Evolutionary conservation across 345 rosid genomes (phyloP).

Genomic region (Orychophragmus violaceus): DNA sequence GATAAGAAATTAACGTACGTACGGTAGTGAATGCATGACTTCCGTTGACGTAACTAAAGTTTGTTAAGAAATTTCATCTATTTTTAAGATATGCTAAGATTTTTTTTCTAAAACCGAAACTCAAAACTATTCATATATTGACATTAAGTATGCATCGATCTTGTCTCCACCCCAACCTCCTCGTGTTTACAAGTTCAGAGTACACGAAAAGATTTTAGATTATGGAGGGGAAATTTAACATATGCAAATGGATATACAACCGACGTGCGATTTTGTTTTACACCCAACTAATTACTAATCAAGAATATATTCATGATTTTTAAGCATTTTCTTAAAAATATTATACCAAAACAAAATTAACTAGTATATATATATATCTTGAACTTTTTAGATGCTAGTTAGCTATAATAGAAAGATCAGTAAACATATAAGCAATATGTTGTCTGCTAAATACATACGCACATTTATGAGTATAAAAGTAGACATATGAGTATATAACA

Average conservation of each 20-base stretch:
- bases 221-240: not conserved
- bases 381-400: not conserved
- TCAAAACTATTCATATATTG: not conserved
- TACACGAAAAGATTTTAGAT: not conserved
- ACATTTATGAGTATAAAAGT: not conserved
- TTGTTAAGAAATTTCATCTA: conserved; percentile 18
- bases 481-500: not conserved
- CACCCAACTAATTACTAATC: not conserved
- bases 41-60: conserved; percentile 11
- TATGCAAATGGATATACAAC: not conserved
- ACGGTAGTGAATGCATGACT: conserved; percentile 27
- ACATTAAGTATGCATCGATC: not conserved
- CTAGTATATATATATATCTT: no score
- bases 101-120: not conserved
- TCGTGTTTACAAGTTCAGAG: not conserved
- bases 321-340: not conserved
- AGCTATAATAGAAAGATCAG: not conserved
- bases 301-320: not conserved
- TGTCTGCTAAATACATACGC: not conserved
- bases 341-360: not conserved
- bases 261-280: not conserved
- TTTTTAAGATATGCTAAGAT: not conserved
- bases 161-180: not conserved
- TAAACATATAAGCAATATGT: not conserved
- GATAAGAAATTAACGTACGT: conserved; percentile 24